Percentiles rank a stretch among this genome's conserved stretches.
Evolutionary conservation across 2,329 filamentous ascomycete genomes (phyloP).

Genomic region (Trichoderma pleuroti): DNA sequence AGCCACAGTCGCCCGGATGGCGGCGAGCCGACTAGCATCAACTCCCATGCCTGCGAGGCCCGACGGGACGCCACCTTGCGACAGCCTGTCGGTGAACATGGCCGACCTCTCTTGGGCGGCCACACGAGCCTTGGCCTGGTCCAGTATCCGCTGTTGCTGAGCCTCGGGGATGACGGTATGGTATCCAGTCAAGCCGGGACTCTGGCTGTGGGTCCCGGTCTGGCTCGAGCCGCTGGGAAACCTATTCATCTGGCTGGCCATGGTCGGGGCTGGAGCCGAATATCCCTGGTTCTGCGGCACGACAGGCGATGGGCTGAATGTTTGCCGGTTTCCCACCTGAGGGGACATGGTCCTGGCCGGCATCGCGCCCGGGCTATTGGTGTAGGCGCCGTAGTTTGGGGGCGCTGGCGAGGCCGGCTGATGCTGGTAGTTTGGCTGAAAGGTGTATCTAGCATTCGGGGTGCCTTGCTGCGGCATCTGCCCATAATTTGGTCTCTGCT

Average conservation of each 20-base stretch:
- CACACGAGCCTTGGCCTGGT: slow-evolving; percentile 48
- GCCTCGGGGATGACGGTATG: slow-evolving; percentile 48
- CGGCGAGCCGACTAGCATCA: slow-evolving; percentile 32
- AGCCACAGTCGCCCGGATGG: slow-evolving; percentile 36
- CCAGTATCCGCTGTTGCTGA: slow-evolving; percentile 49
- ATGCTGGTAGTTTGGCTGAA: slow-evolving; percentile 38
- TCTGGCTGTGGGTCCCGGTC: slow-evolving; percentile 32
- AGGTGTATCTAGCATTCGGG: slow-evolving; percentile 42
- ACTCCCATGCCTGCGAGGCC: slow-evolving; percentile 38
- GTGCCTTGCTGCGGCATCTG: slow-evolving; percentile 42
- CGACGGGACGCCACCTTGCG: slow-evolving; percentile 44
- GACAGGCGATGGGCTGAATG: slow-evolving; percentile 40
- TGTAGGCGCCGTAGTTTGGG: slow-evolving; percentile 35
- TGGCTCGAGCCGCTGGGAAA: slow-evolving; percentile 34
- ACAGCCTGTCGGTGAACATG: slow-evolving; percentile 41
- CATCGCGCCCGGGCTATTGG: slow-evolving; percentile 42
- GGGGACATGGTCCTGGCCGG: slow-evolving; percentile 44
- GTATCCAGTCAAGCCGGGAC: slow-evolving; percentile 43
- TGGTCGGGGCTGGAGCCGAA: slow-evolving; percentile 30
- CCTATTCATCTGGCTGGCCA: slow-evolving; percentile 31
- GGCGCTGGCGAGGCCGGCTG: slow-evolving; percentile 38
- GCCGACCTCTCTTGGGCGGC: slow-evolving; percentile 43
- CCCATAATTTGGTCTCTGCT: slow-evolving; percentile 43
- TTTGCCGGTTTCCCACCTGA: slow-evolving; percentile 38
- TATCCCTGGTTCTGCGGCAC: slow-evolving; percentile 36